These are phyloP conservation scores for Agaricus blazei DNA, from an alignment of 768 basidiomycete species.

Conservation along the genomic window DNA sequence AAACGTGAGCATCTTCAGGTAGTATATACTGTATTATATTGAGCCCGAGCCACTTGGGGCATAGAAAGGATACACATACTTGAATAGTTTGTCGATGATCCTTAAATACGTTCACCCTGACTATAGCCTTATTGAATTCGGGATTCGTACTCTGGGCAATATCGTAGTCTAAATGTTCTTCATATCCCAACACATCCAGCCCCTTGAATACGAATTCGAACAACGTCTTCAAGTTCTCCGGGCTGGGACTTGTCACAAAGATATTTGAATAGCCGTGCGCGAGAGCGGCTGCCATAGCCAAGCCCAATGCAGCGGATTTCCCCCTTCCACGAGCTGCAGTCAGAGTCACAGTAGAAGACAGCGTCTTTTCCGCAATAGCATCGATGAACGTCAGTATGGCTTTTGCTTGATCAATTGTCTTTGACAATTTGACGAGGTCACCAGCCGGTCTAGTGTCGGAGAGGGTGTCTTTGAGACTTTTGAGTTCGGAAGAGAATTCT, in stretches of 20 bases:
- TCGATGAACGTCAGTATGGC: constrained; percentile 93
- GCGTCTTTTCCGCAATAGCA: constrained; percentile 87
- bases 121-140: constrained; percentile 92
- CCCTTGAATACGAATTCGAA: constrained; percentile 99
- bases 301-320: constrained; percentile 93
- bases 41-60: not conserved
- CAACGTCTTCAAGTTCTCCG: constrained; percentile 96
- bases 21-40: constrained; percentile 75
- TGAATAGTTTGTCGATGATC: constrained; percentile 96
- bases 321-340: constrained; percentile 95
- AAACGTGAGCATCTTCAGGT: constrained; percentile 95
- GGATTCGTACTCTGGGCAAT: constrained; percentile 93
- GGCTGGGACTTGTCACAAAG: constrained; percentile 95
- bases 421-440: constrained; percentile 83
- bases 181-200: constrained; percentile 89
- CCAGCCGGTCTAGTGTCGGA: constrained; percentile 84
- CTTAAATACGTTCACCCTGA: constrained; percentile 90
- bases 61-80: constrained; percentile 35
- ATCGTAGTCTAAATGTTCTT: constrained; percentile 97
- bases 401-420: constrained; percentile 92
- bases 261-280: constrained; percentile 96
- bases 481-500: constrained; percentile 59
- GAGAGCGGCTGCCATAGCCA: constrained; percentile 90
- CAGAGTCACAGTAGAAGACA: constrained; percentile 91
- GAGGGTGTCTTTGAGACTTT: constrained; percentile 71